Evolutionary conservation across 495 filamentous ascomycete genomes (phyloP).

Genomic region (Annulohypoxylon maeteangense): DNA sequence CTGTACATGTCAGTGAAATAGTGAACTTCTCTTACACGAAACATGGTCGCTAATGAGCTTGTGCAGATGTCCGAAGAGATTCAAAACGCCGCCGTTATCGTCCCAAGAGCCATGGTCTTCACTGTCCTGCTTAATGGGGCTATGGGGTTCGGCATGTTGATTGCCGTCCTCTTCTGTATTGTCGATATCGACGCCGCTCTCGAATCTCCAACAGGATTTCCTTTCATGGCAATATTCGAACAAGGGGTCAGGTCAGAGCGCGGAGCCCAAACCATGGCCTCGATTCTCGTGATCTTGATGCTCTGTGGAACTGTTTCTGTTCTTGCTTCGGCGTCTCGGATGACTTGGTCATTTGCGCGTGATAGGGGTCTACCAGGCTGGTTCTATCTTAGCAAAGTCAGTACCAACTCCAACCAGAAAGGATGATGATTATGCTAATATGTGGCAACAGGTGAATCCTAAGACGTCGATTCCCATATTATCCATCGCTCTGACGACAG

Average conservation of each 20-base stretch:
- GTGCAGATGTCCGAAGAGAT: constrained; percentile 67
- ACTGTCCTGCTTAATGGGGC: constrained; percentile 53
- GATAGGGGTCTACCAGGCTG: constrained; percentile 66
- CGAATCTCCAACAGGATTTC: constrained; percentile 49
- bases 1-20: background rate
- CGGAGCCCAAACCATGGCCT: constrained; percentile 57
- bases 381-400: constrained; percentile 55
- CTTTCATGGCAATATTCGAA: constrained; percentile 63
- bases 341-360: constrained; percentile 66
- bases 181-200: constrained; percentile 55
- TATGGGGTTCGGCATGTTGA: constrained; percentile 60
- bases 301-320: constrained; percentile 54
- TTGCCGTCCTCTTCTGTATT: constrained; percentile 61
- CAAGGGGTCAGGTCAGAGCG: constrained; percentile 51
- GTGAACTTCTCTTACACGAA: background rate
- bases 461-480: constrained; percentile 60
- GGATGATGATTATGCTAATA: background rate
- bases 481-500: constrained; percentile 58
- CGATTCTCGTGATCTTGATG: constrained; percentile 56
- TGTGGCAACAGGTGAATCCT: constrained; percentile 21
- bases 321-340: constrained; percentile 61
- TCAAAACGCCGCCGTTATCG: constrained; percentile 48
- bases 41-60: background rate
- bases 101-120: constrained; percentile 60
- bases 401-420: background rate